phyloP scores from a whole-genome alignment of 2,329 filamentous ascomycete genomes.

The Metarhizium rileyi region DNA sequence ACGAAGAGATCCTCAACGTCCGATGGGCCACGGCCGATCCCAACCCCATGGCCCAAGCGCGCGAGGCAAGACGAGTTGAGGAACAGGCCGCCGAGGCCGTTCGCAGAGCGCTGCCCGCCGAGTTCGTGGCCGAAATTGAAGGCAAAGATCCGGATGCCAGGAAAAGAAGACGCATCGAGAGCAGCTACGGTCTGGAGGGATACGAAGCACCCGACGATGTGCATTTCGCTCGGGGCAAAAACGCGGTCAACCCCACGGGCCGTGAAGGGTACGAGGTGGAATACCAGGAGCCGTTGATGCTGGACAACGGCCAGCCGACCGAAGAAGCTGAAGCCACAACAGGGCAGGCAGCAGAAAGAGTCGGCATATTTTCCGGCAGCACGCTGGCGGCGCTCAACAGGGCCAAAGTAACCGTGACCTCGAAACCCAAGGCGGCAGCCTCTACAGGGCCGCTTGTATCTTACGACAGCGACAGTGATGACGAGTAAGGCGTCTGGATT shows the following conservation, averaged over 20 bases:
- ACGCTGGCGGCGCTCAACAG: conserved; percentile 70
- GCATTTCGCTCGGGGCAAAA: conserved; percentile 75
- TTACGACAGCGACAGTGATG: conserved; percentile 86
- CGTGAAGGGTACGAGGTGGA: conserved; percentile 53
- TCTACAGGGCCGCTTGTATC: conserved; percentile 66
- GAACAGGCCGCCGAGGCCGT: conserved; percentile 96
- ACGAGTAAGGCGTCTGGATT: conserved; percentile 26
- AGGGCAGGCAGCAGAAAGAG: conserved; percentile 24
- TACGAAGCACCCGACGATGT: conserved; percentile 93
- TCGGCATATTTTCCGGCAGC: conserved; percentile 70
- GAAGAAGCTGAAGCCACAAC: conserved; percentile 22
- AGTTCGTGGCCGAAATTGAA: conserved; percentile 89
- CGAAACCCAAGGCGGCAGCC: conserved; percentile 41
- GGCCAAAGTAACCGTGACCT: conserved; percentile 42
- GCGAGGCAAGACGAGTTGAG: conserved; percentile 80
- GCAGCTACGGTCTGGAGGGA: conserved; percentile 76
- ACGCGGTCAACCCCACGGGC: conserved; percentile 51
- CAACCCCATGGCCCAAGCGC: conserved; percentile 87
- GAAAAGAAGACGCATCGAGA: conserved; percentile 84
- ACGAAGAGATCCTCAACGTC: conserved; percentile 88
- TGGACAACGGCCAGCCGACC: conserved; percentile 44
- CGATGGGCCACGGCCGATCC: conserved; percentile 95
- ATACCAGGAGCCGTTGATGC: conserved; percentile 48
- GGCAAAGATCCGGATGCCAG: conserved; percentile 77
- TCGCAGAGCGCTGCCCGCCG: conserved; percentile 73